Evolutionary conservation across 495 filamentous ascomycete genomes (phyloP), one percentile per base, ranked within the genome.

Genomic region (Talaromyces proteolyticus): DNA sequence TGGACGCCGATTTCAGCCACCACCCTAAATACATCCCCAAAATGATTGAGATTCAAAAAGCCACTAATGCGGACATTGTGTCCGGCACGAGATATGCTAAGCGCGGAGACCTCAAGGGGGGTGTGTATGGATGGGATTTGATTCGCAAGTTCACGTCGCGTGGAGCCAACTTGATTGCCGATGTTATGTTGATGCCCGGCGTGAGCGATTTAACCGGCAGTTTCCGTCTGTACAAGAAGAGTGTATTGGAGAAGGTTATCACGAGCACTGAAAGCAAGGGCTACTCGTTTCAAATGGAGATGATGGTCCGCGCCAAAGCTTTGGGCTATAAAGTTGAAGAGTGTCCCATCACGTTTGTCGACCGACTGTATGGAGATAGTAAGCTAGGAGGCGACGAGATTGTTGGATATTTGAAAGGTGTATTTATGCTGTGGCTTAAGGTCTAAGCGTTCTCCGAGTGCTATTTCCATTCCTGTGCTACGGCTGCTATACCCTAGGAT

Each of bases 1-100:
- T 98, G 93, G 93, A 98, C 74, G 93, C 93, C 68, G 93, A 98
- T 69, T 98, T 98, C 81, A 88, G 82, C 62, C 94, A 98, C 75
- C 93, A 98, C 72, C 91, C 91, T 61, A 95, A 95, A 73, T 96
- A 95, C 77, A 89, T 96, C 63, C 81, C 88, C 49, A 73, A 85
- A 59, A 94, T 96, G 89, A 88, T 95, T 53, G 69, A 71, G 47
- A 80, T 78, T 58, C 89, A 92, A 68, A 74, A 75, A 67, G 69
- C 71, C 53, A 68, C 58, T 16, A 80, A 87, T 66, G 93, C 88
- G 70, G 93, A 98, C 61, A 98, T 98, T 60, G 93, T 98, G 8
- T 96, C 91, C 19, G 93, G 92, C 36, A 98, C 93, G 49, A 79
- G 93, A 44, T 98, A 98, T 66, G 87, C 89, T 4, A 87, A 83